Evolutionary conservation across 257 asterid species (phyloP).

Genomic region (Ilex asprella): DNA sequence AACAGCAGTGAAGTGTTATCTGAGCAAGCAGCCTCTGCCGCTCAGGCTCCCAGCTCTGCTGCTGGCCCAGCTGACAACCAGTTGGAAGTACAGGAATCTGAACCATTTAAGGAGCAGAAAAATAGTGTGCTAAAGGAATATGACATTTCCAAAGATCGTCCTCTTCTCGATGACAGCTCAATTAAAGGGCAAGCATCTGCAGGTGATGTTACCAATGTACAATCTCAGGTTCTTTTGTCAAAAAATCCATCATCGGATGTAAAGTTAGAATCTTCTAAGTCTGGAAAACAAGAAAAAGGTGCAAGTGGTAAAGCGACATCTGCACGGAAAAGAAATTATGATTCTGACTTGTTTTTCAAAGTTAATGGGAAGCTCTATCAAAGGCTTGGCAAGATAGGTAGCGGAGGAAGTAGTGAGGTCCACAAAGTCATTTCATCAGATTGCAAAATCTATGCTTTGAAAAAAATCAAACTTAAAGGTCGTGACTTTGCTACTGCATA

Average conservation of each 20-base stretch:
- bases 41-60: constrained; percentile 29
- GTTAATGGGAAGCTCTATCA: constrained; percentile 95
- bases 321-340: constrained; percentile 66
- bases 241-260: constrained; percentile 33
- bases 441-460: constrained; percentile 83
- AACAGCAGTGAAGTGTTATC: constrained; percentile 24
- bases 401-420: constrained; percentile 99
- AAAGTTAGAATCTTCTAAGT: constrained; percentile 44
- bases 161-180: constrained; percentile 25
- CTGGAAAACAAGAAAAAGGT: constrained; percentile 53
- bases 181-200: constrained; percentile 20
- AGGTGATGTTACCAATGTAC: constrained; percentile 21
- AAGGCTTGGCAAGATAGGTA: constrained; percentile 97
- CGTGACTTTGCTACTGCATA: constrained; percentile 95
- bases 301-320: constrained; percentile 56
- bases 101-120: constrained; percentile 24
- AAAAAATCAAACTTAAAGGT: constrained; percentile 92
- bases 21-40: constrained; percentile 27
- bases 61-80: constrained; percentile 14
- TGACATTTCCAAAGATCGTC: constrained; percentile 20
- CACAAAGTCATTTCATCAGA: constrained; percentile 97
- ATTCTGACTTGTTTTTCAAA: constrained; percentile 84
- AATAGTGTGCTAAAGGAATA: constrained; percentile 29
- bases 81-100: constrained; percentile 27
- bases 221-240: constrained; percentile 37